Conservation (phyloP, 108 stramenopile species). For the Licmophora abbreviata region DNA sequence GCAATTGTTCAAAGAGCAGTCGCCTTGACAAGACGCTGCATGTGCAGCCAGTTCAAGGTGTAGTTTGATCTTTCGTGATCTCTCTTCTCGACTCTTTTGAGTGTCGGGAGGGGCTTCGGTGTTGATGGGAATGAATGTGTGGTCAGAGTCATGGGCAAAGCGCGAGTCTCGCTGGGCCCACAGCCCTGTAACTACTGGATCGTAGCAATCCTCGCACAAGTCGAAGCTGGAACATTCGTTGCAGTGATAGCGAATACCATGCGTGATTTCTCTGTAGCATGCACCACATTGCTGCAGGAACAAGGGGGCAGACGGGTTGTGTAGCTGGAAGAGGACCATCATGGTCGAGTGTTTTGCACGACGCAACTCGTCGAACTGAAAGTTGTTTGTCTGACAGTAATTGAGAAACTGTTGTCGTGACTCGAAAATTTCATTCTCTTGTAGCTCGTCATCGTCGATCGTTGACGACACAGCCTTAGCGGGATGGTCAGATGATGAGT, state of each 20-base stretch:
- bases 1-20: constrained; percentile 79
- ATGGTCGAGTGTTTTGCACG: constrained; percentile 93
- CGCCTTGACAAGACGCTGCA: constrained; percentile 57
- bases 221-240: constrained; percentile 63
- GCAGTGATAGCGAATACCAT: constrained; percentile 48
- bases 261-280: constrained; percentile 48
- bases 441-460: constrained; percentile 55
- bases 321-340: constrained; percentile 91
- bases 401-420: constrained; percentile 87
- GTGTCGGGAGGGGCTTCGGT: constrained; percentile 12
- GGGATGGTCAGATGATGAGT: too few relatives aligned
- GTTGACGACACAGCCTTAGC: too few relatives aligned
- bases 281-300: constrained; percentile 50
- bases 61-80: constrained; percentile 52
- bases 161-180: constrained; percentile 31
- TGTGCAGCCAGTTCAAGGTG: constrained; percentile 80
- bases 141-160: constrained; percentile 29
- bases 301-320: constrained; percentile 68
- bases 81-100: constrained; percentile 47
- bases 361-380: constrained; percentile 93
- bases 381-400: constrained; percentile 89
- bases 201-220: constrained; percentile 46
- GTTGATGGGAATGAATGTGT: constrained; percentile 34
- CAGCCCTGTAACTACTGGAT: constrained; percentile 24
- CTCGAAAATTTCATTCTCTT: constrained; percentile 81